Evolutionary conservation across 805 yeast species (phyloP), one percentile per base, ranked within the genome.

Genomic region (Pichia paraexigua): DNA sequence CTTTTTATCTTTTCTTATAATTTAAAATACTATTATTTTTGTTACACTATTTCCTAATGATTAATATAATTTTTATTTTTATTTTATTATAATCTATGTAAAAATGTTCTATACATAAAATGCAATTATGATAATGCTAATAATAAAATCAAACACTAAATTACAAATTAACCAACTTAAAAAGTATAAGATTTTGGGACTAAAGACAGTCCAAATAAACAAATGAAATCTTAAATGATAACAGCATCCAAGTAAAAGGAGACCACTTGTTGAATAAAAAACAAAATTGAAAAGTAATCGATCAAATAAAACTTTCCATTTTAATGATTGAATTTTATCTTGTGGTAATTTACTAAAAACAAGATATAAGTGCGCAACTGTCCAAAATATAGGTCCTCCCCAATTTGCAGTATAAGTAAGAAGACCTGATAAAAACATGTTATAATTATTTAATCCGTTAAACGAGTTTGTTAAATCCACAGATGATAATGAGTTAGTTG

Each of bases 191-290:
- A 94, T 65, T 61, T 91, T 92, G 1, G 99, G 99, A 48, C 96
- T 87, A 70, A 94, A 94, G 9, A 94, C 99, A 2, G 98, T 91
- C 99, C 99, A 94, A 11, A 94, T 86, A 64, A 94, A 94, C 51
- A 94, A 72, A 65, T 94, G 99, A 62, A 83, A 86, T 58, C 96
- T 74, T 58, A 91, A 74, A 21, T 78, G 72, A 47, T 76, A 75
- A 64, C 98, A 94, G 15, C 97, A 84, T 0, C 71, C 69, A 43
- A 87, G 63, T 47, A 89, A 74, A 43, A 78, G 76, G 2, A 78
- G 59, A 1, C 87, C 84, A 11, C 82, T 71, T 1, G 83, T 56
- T 2, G 84, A 70, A 63, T 85, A 86, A 60, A 83, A 86, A 1
- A 76, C 61, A 35, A 81, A 65, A 21, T 69, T 65, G 24, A 70